Evolutionary conservation across 2,329 filamentous ascomycete genomes (phyloP).

Genomic region (Fusarium compactum): DNA sequence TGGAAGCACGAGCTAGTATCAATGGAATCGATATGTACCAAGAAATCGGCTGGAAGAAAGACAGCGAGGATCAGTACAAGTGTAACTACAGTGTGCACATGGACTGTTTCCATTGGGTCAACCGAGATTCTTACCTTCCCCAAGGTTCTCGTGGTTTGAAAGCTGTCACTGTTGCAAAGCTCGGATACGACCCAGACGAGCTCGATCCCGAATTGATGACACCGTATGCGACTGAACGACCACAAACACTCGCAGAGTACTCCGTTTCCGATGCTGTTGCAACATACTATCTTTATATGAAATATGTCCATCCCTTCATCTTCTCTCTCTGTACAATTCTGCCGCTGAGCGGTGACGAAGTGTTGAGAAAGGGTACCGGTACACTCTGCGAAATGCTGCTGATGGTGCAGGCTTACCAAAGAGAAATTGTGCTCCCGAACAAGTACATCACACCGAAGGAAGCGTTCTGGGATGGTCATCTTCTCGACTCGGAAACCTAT

Average conservation of each 20-base stretch:
- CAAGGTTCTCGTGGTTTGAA: slow-evolving; percentile 98
- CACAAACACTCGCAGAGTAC: slow-evolving; percentile 95
- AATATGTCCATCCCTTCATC: slow-evolving; percentile 99
- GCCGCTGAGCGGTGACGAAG: slow-evolving; percentile 91
- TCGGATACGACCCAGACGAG: slow-evolving; percentile 98
- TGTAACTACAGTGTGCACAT: slow-evolving; percentile 97
- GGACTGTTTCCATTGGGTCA: slow-evolving; percentile 99
- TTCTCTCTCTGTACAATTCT: slow-evolving; percentile 98
- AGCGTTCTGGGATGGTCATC: slow-evolving; percentile 94
- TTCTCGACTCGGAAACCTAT: slow-evolving; percentile 97
- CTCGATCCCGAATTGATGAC: slow-evolving; percentile 98
- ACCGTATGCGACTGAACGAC: slow-evolving; percentile 87
- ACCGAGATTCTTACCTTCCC: slow-evolving; percentile 96
- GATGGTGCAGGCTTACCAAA: slow-evolving; percentile 97
- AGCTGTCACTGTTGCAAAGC: slow-evolving; percentile 96
- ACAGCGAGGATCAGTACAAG: slow-evolving; percentile 95
- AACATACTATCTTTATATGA: slow-evolving; percentile 99
- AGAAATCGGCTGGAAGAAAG: slow-evolving; percentile 96
- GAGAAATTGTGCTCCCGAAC: slow-evolving; percentile 92
- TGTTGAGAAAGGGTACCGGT: slow-evolving; percentile 93
- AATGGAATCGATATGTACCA: slow-evolving; percentile 99
- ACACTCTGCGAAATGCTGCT: slow-evolving; percentile 99
- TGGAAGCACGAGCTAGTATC: slow-evolving; percentile 91
- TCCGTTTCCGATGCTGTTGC: slow-evolving; percentile 99
- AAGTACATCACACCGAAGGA: slow-evolving; percentile 94